Evolutionary conservation across 768 basidiomycete genomes (phyloP).

Genomic region (Boletus speciosus): DNA sequence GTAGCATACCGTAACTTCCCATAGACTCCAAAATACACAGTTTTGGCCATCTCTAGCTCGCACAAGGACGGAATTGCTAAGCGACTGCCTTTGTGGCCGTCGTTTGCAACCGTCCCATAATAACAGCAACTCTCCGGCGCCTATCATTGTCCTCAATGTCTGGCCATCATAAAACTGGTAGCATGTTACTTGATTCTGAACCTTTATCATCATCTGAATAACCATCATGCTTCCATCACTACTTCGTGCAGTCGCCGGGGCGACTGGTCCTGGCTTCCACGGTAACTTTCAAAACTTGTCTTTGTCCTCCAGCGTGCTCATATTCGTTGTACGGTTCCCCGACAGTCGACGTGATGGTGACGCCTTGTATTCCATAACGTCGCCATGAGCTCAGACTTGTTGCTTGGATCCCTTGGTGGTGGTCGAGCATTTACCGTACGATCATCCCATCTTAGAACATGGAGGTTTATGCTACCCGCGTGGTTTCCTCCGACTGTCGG

Average conservation of each 20-base stretch:
- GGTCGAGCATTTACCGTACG: background rate
- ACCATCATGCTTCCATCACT: background rate
- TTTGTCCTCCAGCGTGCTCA: background rate
- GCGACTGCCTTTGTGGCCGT: background rate
- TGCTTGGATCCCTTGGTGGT: background rate
- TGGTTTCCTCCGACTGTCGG: background rate
- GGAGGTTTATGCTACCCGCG: background rate
- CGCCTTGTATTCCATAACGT: constrained; percentile 21
- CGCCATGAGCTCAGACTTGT: background rate
- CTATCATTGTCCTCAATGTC: constrained; percentile 1
- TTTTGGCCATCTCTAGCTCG: too few relatives aligned
- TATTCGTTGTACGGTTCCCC: background rate
- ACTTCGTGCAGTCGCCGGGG: too few relatives aligned
- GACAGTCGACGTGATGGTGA: constrained; percentile 7
- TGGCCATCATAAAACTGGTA: background rate
- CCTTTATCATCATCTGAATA: constrained; percentile 7
- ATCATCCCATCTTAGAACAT: constrained; percentile 1
- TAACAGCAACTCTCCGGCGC: too few relatives aligned
- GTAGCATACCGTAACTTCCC: too few relatives aligned
- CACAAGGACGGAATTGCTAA: too few relatives aligned
- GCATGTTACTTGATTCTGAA: constrained; percentile 7
- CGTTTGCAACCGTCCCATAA: too few relatives aligned
- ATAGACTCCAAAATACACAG: too few relatives aligned
- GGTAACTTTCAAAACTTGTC: background rate
- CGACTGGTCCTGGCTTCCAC: background rate